Base-by-base conservation (phyloP, 768 basidiomycete genomes). In the Megacollybia marginata region DNA sequence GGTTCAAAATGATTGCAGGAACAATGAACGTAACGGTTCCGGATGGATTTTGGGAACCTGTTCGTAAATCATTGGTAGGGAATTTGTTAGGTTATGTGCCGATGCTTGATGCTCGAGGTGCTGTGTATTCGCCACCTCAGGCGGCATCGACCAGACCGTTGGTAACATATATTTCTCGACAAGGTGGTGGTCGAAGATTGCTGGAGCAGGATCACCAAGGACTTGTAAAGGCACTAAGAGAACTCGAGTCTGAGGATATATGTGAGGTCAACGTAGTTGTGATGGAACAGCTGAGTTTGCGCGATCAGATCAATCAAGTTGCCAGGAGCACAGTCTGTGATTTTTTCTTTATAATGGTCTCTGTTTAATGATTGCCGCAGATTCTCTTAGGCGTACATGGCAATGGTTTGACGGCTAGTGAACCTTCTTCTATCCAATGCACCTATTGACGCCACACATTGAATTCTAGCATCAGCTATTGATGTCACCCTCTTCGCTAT, bases 381-480 rank as follows among this genome's bases (percentile, higher is more conserved):
- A 68, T 80, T 49, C 61, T 85, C 56, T 60, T 85, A 42, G 83
- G 81, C 33, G 77, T 83, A 18, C 82, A 84, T 57, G 85, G 83
- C 23, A 86, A 84, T 63, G 83, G 84, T 35, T 68, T 90, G 9
- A 83, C 85, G 46, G 69, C 70, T 55, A 52, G 56, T 56, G 34
- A 20, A 50, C 50, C 32, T 38, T n/a, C 20, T 42, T 40, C 34
- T 31, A 42, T 4, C 18, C 12, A 38, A 46, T 18, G n/a, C 20
- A 19, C 19, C 18, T 49, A 19, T 44, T 38, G 46, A 31, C 42
- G 46, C 46, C 18, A 20, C 38, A n/a, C 43, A n/a, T n/a, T n/a
- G n/a, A 16, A 46, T 19, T 45, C 15, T 31, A 62, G 57, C 82
- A 83, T 58, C 65, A 84, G 40, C 67, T 87, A 48, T 78, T 79